A percentile compares a stretch with the other conserved stretches of the same genome.
Conservation (phyloP, 179 eudicot species). For the Actinidia arguta region DNA sequence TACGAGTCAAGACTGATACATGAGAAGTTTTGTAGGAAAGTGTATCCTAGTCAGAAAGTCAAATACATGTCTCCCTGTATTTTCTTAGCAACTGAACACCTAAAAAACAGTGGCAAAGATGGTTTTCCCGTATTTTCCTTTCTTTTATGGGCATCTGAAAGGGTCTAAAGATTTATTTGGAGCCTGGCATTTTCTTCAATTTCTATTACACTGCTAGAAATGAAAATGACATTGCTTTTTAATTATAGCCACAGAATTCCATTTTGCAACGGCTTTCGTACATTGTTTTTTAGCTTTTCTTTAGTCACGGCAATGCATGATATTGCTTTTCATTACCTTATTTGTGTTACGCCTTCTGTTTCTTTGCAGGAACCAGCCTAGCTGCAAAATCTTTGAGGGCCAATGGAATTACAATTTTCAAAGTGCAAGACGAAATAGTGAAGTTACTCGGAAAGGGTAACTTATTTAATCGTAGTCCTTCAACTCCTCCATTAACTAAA, state of each 20-base stretch:
- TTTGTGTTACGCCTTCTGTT: not conserved
- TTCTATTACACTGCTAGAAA: not conserved
- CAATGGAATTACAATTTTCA: slow-evolving; percentile 74
- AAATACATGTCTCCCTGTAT: too few species aligned
- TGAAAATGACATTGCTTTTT: not conserved
- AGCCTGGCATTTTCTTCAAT: not conserved
- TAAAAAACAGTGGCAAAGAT: too few species aligned
- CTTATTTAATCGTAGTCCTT: slow-evolving; percentile 44
- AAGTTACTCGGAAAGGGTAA: slow-evolving; percentile 64
- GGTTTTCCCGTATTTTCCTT: too few species aligned
- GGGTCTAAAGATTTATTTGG: not conserved
- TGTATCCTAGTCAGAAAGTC: too few species aligned
- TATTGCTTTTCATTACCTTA: slow-evolving; percentile 5
- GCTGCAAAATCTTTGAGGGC: slow-evolving; percentile 81
- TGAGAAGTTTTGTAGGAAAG: too few species aligned
- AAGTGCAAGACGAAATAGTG: slow-evolving; percentile 78
- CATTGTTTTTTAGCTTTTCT: not conserved
- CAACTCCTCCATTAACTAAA: slow-evolving; percentile 83
- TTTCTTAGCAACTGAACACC: too few species aligned
- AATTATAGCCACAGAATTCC: not conserved
- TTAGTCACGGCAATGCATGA: not conserved
- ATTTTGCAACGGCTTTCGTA: not conserved
- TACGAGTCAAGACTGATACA: too few species aligned
- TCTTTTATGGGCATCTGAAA: too few species aligned
- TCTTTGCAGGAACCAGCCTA: slow-evolving; percentile 69